Percentiles rank a stretch among this genome's conserved stretches.
Evolutionary conservation across 2,329 filamentous ascomycete species (phyloP).

Genomic region (Sporothrix variecibatus): DNA sequence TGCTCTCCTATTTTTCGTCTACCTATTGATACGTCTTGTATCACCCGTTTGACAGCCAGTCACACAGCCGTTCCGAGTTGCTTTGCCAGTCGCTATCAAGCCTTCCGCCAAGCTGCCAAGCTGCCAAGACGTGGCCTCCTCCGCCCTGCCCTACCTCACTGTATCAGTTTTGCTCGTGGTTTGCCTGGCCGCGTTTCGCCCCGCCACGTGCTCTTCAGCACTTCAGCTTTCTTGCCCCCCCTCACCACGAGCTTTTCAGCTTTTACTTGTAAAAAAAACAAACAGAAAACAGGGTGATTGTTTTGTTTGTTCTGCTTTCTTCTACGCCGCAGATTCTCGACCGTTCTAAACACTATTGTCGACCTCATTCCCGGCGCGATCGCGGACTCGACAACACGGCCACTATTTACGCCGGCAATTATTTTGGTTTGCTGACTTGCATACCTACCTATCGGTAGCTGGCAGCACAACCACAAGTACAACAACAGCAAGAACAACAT

Average conservation of each 20-base stretch:
- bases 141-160: slow-evolving; percentile 24
- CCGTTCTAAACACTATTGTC: not conserved
- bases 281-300: not conserved
- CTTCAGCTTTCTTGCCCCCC: slow-evolving; percentile 2
- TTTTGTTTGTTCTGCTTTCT: not conserved
- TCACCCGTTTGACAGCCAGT: not conserved
- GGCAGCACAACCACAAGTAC: not conserved
- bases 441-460: not conserved
- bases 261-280: too few species aligned
- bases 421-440: not conserved
- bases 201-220: slow-evolving; percentile 27
- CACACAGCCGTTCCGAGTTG: not conserved
- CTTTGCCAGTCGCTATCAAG: slow-evolving; percentile 17
- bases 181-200: slow-evolving; percentile 18
- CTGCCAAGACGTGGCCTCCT: slow-evolving; percentile 26
- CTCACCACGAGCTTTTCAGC: not conserved
- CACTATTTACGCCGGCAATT: not conserved
- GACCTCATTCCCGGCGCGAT: not conserved
- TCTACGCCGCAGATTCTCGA: not conserved
- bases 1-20: not conserved
- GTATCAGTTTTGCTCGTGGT: slow-evolving; percentile 16
- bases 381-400: not conserved
- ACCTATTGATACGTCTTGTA: not conserved
- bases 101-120: slow-evolving; percentile 28
- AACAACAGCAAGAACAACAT: not conserved